Percentiles rank a stretch among this genome's conserved stretches.
Evolutionary conservation across 192 early-diverging fungal species (phyloP).

Genomic region (Dispira simplex): DNA sequence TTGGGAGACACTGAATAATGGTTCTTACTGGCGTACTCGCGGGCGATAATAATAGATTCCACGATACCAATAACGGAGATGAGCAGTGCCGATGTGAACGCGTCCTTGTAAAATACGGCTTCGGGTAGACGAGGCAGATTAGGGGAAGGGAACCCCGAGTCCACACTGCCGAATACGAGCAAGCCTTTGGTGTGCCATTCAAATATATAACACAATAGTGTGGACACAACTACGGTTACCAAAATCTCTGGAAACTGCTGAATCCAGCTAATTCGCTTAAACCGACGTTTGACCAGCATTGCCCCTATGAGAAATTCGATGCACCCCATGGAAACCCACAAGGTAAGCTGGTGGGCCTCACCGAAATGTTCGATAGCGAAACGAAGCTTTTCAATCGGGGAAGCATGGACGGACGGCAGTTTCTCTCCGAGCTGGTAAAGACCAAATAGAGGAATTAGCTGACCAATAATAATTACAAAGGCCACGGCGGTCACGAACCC

Average conservation of each 20-base stretch:
- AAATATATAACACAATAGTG: conserved; percentile 39
- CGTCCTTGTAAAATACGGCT: conserved; percentile 37
- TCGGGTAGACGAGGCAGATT: conserved; percentile 44
- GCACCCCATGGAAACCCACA: conserved; percentile 48
- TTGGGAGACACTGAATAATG: conserved; percentile 90
- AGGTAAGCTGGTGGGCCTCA: conserved; percentile 50
- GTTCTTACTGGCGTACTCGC: conserved; percentile 81
- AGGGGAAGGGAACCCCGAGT: conserved; percentile 40
- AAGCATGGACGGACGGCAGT: conserved; percentile 39
- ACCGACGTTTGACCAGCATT: conserved; percentile 36
- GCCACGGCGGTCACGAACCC: conserved; percentile 95
- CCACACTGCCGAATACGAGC: conserved; percentile 59
- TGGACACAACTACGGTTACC: conserved; percentile 64
- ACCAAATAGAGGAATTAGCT: conserved; percentile 63
- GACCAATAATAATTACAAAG: conserved; percentile 81
- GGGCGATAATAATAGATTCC: conserved; percentile 87
- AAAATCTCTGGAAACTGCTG: conserved; percentile 86
- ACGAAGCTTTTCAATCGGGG: conserved; percentile 62
- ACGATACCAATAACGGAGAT: conserved; percentile 97
- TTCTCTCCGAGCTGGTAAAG: conserved; percentile 26
- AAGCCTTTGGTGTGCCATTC: conserved; percentile 62
- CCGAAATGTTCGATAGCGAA: conserved; percentile 48
- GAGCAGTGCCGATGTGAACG: conserved; percentile 69
- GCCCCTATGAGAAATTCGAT: conserved; percentile 49
- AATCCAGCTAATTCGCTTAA: conserved; percentile 28